phyloP scores from a whole-genome alignment of 2,329 filamentous ascomycete species.

The Podosphaera fusca region DNA sequence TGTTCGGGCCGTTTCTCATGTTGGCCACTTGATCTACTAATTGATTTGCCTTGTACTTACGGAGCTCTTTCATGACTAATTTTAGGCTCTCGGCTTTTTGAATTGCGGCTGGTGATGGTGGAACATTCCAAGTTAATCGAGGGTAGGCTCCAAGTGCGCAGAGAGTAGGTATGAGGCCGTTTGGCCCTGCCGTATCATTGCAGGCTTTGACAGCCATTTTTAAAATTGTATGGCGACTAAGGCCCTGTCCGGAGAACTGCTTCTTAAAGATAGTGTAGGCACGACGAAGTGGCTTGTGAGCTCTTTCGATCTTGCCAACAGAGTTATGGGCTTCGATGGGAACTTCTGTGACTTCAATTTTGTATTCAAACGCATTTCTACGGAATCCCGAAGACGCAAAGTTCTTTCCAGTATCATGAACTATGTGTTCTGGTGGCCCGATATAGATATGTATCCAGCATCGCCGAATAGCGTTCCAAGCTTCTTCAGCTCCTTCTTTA shows the following conservation, averaged over 20 bases:
- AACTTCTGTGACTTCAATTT: neutral
- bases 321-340: neutral
- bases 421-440: neutral
- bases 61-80: neutral
- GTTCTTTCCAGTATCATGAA: conserved; percentile 1
- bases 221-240: neutral
- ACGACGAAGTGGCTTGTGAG: neutral
- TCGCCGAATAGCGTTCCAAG: neutral
- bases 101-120: neutral
- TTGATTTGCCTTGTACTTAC: neutral
- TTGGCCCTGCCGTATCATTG: neutral
- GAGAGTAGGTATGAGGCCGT: neutral
- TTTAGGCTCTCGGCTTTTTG: neutral
- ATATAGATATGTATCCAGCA: neutral
- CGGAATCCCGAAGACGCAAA: neutral
- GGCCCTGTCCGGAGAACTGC: neutral
- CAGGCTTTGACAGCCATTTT: neutral
- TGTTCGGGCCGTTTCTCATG: neutral
- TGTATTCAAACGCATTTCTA: neutral
- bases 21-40: neutral
- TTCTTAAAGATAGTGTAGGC: neutral
- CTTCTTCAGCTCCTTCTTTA: neutral
- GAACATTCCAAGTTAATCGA: neutral
- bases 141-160: neutral
- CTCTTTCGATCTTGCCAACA: neutral